These are phyloP conservation scores for Puccinia coronata DNA, from an alignment of 1,284 basidiomycete species.

Conservation along the genomic window DNA sequence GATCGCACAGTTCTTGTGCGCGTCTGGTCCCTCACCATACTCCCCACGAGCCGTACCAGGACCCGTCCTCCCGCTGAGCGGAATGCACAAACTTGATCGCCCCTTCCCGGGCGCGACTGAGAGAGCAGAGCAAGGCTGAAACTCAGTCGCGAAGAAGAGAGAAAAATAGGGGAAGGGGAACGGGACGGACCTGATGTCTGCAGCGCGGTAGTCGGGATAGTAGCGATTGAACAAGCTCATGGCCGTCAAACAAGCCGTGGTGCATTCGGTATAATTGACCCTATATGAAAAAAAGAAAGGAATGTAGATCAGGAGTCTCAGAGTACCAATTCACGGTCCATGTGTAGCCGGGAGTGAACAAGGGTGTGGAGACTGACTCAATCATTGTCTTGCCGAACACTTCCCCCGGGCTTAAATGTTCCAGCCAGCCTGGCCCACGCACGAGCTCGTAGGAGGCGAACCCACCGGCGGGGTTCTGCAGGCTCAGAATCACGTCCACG, in stretches of 20 bases:
- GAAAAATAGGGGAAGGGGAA: neutral
- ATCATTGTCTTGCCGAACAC: slow-evolving; percentile 65
- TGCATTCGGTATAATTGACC: slow-evolving; percentile 82
- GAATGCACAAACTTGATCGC: slow-evolving; percentile 82
- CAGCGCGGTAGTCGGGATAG: slow-evolving; percentile 74
- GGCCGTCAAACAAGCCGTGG: slow-evolving; percentile 83
- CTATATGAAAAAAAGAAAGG: slow-evolving; percentile 54
- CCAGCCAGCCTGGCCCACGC: slow-evolving; percentile 76
- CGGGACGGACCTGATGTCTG: slow-evolving; percentile 76
- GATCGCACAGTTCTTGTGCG: neutral
- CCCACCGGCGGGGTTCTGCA: slow-evolving; percentile 88
- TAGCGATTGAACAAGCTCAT: slow-evolving; percentile 79
- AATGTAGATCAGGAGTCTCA: neutral
- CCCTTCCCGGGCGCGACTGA: slow-evolving; percentile 67
- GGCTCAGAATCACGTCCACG: slow-evolving; percentile 79
- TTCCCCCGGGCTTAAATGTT: slow-evolving; percentile 85
- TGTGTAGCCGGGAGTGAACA: neutral
- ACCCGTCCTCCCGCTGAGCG: slow-evolving; percentile 80
- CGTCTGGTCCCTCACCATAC: slow-evolving; percentile 56
- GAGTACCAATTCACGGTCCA: neutral
- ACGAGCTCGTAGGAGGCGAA: slow-evolving; percentile 93
- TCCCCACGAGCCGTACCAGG: slow-evolving; percentile 88
- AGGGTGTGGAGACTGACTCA: slow-evolving; percentile 2
- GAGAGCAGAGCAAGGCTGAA: slow-evolving; percentile 33
- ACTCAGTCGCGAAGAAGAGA: neutral